phyloP scores from a whole-genome alignment of 2,329 filamentous ascomycete genomes.

The Elsinoe fawcettii region DNA sequence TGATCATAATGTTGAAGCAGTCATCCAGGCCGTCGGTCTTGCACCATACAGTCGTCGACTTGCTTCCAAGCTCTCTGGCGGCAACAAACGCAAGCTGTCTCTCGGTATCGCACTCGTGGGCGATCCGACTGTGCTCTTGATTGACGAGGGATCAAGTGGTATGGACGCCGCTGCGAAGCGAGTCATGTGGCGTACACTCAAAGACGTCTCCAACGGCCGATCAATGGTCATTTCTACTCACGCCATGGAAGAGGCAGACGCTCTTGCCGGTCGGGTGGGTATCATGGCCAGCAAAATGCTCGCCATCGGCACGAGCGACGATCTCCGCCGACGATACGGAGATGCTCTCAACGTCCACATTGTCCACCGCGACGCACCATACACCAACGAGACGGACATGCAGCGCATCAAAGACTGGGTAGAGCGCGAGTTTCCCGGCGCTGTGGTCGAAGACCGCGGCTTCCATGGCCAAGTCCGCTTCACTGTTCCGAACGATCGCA shows the following conservation, averaged over 20 bases:
- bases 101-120: constrained; percentile 88
- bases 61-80: constrained; percentile 73
- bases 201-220: constrained; percentile 65
- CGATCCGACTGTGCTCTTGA: constrained; percentile 75
- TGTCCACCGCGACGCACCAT: constrained; percentile 65
- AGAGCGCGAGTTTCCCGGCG: constrained; percentile 50
- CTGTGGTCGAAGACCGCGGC: constrained; percentile 61
- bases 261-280: constrained; percentile 71
- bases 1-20: constrained; percentile 66
- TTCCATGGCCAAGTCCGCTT: constrained; percentile 88
- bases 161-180: constrained; percentile 88
- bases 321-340: constrained; percentile 66
- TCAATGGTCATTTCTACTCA: constrained; percentile 85
- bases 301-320: constrained; percentile 67
- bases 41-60: constrained; percentile 62
- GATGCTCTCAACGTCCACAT: constrained; percentile 75
- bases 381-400: constrained; percentile 64
- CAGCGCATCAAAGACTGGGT: constrained; percentile 60
- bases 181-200: constrained; percentile 84
- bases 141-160: constrained; percentile 82
- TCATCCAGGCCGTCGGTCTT: constrained; percentile 75
- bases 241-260: constrained; percentile 91
- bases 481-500: constrained; percentile 50
- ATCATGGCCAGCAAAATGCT: constrained; percentile 84
- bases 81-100: constrained; percentile 88